Evolutionary conservation across 345 rosid genomes (phyloP), one percentile per base, ranked within the genome.

Genomic region (Angophora floribunda): DNA sequence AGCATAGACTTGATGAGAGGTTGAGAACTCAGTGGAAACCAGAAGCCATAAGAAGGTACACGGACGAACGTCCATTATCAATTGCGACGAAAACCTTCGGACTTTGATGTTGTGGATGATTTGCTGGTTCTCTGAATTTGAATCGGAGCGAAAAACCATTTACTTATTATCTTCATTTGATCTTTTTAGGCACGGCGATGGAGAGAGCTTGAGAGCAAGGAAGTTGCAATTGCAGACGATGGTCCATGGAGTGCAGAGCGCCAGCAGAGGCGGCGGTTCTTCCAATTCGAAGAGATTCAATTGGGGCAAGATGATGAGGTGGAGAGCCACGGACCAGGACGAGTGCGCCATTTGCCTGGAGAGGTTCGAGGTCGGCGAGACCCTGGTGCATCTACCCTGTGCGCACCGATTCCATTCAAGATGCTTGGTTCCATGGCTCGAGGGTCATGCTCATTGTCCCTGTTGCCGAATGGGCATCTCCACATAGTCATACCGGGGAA

Each of bases 261-360:
- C 15, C 36, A 47, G 87, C 44, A 86, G 22, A 89, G 87, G 90
- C 94, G 90, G 87, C 87, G 79, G 67, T 85, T 85, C 87, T 44
- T 32, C 49, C 51, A 91, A 89, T 32, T 89, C 87, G 15, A 90
- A 87, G 87, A 91, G 88, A 89, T 91, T 93, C 28, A 89, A 91
- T 36, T 97, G 98, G 97, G 78, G 87, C 55, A 94, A 89, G 86
- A 51, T 95, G 89, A 86, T 41, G 87, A 86, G 93, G 28, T 91
- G 97, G 97, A 93, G 93, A 78, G 92, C 92, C 3, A 65, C 79
- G 30, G 97, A 94, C 10, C 95, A 93, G 59, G 95, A 95, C 15
- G 98, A 93, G 78, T 98, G 98, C 85, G 94, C 91, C 36, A 93
- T 96, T 50, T 97, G 99, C 86, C 86, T 96, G 41, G 99, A 97